phyloP scores from a whole-genome alignment of 2,329 filamentous ascomycete genomes.

The Monilinia aucupariae region DNA sequence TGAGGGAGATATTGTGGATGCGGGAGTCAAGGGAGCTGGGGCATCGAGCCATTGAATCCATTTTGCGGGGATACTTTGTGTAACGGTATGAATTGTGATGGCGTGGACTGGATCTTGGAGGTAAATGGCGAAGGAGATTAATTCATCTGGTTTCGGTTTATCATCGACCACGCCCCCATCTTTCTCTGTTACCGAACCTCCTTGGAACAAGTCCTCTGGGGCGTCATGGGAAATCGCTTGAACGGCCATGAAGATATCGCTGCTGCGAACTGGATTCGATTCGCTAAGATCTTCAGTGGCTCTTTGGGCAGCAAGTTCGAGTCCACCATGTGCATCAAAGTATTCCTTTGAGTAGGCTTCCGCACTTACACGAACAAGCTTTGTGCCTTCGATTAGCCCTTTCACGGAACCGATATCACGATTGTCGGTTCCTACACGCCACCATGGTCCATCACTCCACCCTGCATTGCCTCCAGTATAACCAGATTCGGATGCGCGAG shows the following conservation, averaged over 20 bases:
- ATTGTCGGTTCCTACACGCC: slow-evolving; percentile 65
- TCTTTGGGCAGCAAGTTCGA: slow-evolving; percentile 73
- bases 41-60: slow-evolving; percentile 94
- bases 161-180: slow-evolving; percentile 48
- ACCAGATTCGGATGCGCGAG: slow-evolving; percentile 56
- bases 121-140: slow-evolving; percentile 70
- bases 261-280: slow-evolving; percentile 82
- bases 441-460: slow-evolving; percentile 97
- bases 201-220: slow-evolving; percentile 63
- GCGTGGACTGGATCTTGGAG: slow-evolving; percentile 85
- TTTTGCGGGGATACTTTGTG: slow-evolving; percentile 73
- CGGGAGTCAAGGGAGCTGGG: slow-evolving; percentile 51
- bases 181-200: slow-evolving; percentile 52
- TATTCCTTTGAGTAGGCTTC: slow-evolving; percentile 85
- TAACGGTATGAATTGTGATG: slow-evolving; percentile 78
- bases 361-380: slow-evolving; percentile 82
- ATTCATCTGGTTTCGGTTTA: slow-evolving; percentile 49
- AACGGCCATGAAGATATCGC: slow-evolving; percentile 91
- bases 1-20: slow-evolving; percentile 32
- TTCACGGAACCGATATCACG: slow-evolving; percentile 76
- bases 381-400: slow-evolving; percentile 80
- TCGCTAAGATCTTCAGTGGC: slow-evolving; percentile 76
- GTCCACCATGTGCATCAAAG: slow-evolving; percentile 69
- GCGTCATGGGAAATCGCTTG: slow-evolving; percentile 71
- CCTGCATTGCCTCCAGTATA: slow-evolving; percentile 54